Percentiles rank a stretch among this genome's conserved stretches.
Evolutionary conservation across 371 early-diverging fungal genomes (phyloP).

Genomic region (Mucor velutinosus): DNA sequence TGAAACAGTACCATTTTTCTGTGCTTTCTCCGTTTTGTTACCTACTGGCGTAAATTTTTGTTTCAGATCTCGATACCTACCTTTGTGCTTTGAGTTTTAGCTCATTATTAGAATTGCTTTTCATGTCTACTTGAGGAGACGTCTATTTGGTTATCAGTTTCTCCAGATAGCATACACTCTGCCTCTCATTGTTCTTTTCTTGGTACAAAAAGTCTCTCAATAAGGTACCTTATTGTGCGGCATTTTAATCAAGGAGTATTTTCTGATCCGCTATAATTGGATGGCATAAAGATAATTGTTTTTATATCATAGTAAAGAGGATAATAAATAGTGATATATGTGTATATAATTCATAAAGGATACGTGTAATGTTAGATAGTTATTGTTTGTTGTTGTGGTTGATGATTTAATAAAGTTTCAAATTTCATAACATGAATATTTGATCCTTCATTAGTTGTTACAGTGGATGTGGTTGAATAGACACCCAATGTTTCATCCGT

Average conservation of each 20-base stretch:
- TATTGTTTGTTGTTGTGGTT: not conserved
- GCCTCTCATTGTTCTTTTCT: too few relatives aligned
- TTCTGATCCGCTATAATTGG: not conserved
- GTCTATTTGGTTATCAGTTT: too few relatives aligned
- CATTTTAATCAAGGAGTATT: not conserved
- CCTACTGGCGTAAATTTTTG: too few relatives aligned
- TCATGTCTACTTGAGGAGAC: too few relatives aligned
- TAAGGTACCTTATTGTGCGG: too few relatives aligned
- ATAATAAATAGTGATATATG: not conserved
- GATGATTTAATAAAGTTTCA: not conserved
- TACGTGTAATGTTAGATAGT: not conserved
- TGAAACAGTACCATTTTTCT: too few relatives aligned
- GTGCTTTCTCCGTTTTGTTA: too few relatives aligned
- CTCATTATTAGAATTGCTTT: too few relatives aligned
- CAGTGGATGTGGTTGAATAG: slow-evolving; percentile 6
- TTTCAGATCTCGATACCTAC: too few relatives aligned
- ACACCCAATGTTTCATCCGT: slow-evolving; percentile 13
- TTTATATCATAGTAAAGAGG: not conserved
- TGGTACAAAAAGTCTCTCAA: too few relatives aligned
- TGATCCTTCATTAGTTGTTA: not conserved
- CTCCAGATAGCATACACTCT: too few relatives aligned
- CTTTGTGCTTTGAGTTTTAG: too few relatives aligned
- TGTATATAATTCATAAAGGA: not conserved
- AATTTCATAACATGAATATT: not conserved
- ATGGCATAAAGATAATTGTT: not conserved